phyloP scores from a whole-genome alignment of 2,329 filamentous ascomycete genomes.

The Phaeophleospora eucalypticola region DNA sequence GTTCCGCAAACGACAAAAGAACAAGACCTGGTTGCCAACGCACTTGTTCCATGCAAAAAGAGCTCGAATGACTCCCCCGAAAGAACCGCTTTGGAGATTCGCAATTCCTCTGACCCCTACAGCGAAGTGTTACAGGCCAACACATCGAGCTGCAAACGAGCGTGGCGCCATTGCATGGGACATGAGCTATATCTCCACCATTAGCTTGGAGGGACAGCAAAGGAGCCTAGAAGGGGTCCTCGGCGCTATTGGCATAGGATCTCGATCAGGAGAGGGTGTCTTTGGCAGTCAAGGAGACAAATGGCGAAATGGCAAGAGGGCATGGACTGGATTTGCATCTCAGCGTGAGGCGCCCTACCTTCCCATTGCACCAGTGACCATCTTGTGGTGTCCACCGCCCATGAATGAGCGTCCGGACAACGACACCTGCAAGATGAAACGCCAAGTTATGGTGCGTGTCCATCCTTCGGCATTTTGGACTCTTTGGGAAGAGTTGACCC shows the following conservation, averaged over 20 bases:
- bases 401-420: slow-evolving; percentile 22
- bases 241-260: slow-evolving; percentile 57
- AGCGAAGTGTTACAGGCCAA: slow-evolving; percentile 83
- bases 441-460: slow-evolving; percentile 64
- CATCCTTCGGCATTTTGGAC: slow-evolving; percentile 78
- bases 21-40: slow-evolving; percentile 92
- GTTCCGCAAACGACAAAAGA: slow-evolving; percentile 77
- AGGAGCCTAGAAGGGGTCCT: slow-evolving; percentile 64
- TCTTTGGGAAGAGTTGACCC: slow-evolving; percentile 60
- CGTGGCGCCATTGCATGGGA: slow-evolving; percentile 86
- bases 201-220: slow-evolving; percentile 67
- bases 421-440: slow-evolving; percentile 38
- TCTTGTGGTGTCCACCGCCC: slow-evolving; percentile 66
- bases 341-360: slow-evolving; percentile 52
- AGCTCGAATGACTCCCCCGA: slow-evolving; percentile 78
- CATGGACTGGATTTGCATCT: slow-evolving; percentile 55
- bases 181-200: slow-evolving; percentile 87
- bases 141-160: slow-evolving; percentile 71
- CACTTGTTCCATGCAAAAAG: slow-evolving; percentile 92
- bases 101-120: slow-evolving; percentile 79
- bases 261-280: slow-evolving; percentile 31
- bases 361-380: slow-evolving; percentile 65
- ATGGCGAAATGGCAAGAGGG: slow-evolving; percentile 64
- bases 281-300: slow-evolving; percentile 63
- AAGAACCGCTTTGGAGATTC: slow-evolving; percentile 83